Evolutionary conservation across 1,284 basidiomycete genomes (phyloP).

Genomic region (Cutaneotrichosporon sp.): DNA sequence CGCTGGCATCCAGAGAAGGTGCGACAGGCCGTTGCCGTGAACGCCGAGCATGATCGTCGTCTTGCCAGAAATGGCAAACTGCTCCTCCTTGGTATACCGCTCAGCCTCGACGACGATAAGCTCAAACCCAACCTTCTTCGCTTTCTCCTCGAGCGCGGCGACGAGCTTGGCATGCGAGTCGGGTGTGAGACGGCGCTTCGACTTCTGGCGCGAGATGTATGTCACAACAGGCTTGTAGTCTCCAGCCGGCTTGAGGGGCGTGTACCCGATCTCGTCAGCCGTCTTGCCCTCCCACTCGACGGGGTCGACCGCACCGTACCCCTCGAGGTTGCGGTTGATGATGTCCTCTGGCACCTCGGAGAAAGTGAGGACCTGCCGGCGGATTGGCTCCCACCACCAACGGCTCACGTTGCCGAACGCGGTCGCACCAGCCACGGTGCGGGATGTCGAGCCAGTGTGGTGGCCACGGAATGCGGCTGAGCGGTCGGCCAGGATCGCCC

Average conservation of each 20-base stretch:
- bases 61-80: constrained; percentile 48
- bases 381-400: constrained; percentile 70
- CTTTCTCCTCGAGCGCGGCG: constrained; percentile 59
- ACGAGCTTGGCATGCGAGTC: constrained; percentile 65
- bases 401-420: constrained; percentile 55
- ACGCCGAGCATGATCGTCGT: constrained; percentile 55
- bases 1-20: constrained; percentile 54
- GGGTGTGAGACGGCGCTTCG: constrained; percentile 60
- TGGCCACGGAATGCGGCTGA: constrained; percentile 69
- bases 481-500: constrained; percentile 64
- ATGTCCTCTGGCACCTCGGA: constrained; percentile 58
- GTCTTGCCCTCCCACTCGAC: constrained; percentile 15
- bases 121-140: constrained; percentile 62
- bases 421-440: constrained; percentile 58
- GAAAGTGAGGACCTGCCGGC: constrained; percentile 63
- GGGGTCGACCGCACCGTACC: constrained; percentile 49
- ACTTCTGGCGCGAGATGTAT: constrained; percentile 69
- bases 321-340: constrained; percentile 48
- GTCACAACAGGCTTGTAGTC: constrained; percentile 62
- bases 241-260: constrained; percentile 32
- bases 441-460: constrained; percentile 64
- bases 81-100: constrained; percentile 50
- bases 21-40: constrained; percentile 54
- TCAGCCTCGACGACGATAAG: constrained; percentile 56
- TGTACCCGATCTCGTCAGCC: constrained; percentile 10